phyloP scores from a whole-genome alignment of 225 moss, liverwort and hornwort species.

The Marchantia paleacea region DNA sequence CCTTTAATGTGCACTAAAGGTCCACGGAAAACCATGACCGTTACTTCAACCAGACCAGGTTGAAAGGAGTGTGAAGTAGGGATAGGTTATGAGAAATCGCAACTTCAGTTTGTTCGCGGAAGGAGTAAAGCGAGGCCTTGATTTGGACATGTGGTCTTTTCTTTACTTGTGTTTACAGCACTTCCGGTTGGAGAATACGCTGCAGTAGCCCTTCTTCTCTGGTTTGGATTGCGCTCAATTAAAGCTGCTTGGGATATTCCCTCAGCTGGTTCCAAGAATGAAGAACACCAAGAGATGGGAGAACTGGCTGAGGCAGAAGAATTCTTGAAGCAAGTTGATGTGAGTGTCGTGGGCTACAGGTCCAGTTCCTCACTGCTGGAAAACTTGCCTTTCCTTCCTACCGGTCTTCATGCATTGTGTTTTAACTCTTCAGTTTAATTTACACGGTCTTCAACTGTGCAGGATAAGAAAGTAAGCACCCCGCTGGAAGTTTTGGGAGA shows the following conservation, averaged over 20 bases:
- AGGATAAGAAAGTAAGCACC: slow-evolving; percentile 61
- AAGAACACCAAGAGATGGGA: slow-evolving; percentile 46
- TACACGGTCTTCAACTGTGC: slow-evolving; percentile 17
- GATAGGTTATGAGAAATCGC: no score
- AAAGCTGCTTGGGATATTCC: slow-evolving; percentile 84
- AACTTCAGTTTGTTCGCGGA: no score
- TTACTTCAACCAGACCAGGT: no score
- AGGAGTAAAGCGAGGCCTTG: neutral
- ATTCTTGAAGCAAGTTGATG: slow-evolving; percentile 68
- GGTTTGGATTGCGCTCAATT: slow-evolving; percentile 94
- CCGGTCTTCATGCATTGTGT: no score
- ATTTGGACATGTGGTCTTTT: neutral
- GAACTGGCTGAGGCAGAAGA: slow-evolving; percentile 92
- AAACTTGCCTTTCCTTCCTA: neutral
- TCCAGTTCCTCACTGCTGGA: neutral
- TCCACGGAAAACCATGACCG: no score
- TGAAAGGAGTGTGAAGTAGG: no score
- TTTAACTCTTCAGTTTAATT: no score
- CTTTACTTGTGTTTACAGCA: slow-evolving; percentile 32
- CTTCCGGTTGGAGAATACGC: slow-evolving; percentile 94
- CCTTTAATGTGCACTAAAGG: no score
- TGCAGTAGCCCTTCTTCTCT: slow-evolving; percentile 83
- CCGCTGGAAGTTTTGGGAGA: slow-evolving; percentile 66
- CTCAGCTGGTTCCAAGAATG: slow-evolving; percentile 35
- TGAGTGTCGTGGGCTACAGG: slow-evolving; percentile 15